phyloP scores from a whole-genome alignment of 2,329 filamentous ascomycete genomes.

The Geosmithia flava region DNA sequence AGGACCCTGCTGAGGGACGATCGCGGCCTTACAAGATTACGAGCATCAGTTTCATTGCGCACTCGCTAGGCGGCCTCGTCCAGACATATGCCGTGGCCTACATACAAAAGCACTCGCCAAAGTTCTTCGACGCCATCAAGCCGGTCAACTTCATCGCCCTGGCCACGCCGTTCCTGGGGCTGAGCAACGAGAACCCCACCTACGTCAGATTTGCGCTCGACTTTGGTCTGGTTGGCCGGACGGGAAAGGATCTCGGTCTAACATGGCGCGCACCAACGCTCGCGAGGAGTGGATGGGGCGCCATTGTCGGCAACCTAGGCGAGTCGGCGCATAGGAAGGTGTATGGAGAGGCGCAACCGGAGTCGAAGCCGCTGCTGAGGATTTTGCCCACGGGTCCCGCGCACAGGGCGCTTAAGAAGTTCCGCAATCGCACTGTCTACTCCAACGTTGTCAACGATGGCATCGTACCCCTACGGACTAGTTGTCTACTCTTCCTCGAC shows the following conservation, averaged over 20 bases:
- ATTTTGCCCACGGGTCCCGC: slow-evolving; percentile 88
- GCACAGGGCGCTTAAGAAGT: slow-evolving; percentile 74
- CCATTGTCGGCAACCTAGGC: slow-evolving; percentile 71
- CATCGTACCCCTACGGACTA: slow-evolving; percentile 88
- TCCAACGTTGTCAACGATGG: slow-evolving; percentile 97
- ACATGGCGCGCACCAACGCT: slow-evolving; percentile 88
- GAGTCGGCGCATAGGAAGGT: slow-evolving; percentile 50
- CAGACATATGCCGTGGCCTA: slow-evolving; percentile 95
- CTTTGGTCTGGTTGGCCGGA: slow-evolving; percentile 90
- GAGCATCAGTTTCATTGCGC: slow-evolving; percentile 88
- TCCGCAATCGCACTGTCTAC: slow-evolving; percentile 83
- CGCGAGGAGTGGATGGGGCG: slow-evolving; percentile 76
- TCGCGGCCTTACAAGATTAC: slow-evolving; percentile 68
- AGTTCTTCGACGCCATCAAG: slow-evolving; percentile 76
- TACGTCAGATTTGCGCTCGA: slow-evolving; percentile 97
- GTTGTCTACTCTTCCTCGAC: slow-evolving; percentile 90
- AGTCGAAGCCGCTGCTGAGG: slow-evolving; percentile 77
- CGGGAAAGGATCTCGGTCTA: slow-evolving; percentile 85
- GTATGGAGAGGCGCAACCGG: slow-evolving; percentile 52
- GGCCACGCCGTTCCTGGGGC: slow-evolving; percentile 75
- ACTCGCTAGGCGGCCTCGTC: slow-evolving; percentile 80
- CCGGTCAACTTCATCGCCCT: slow-evolving; percentile 86
- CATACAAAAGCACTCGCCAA: slow-evolving; percentile 87
- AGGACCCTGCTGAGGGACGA: slow-evolving; percentile 38
- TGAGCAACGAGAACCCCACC: slow-evolving; percentile 94